phyloP scores from a whole-genome alignment of 768 basidiomycete species.

The Tulasnella sp. region DNA sequence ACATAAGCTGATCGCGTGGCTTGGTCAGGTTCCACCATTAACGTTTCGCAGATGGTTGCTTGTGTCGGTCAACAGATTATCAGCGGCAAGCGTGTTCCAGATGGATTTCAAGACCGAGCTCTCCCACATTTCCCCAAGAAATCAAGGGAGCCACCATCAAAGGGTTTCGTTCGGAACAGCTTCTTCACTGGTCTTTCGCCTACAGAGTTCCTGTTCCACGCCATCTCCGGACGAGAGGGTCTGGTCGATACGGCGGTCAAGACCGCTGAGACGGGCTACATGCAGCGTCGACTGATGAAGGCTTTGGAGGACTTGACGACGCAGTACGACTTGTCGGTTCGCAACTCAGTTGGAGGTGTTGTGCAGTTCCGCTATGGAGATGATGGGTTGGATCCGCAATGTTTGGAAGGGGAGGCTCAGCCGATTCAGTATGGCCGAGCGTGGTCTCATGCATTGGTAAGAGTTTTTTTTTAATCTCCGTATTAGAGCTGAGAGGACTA shows the following conservation, averaged over 20 bases:
- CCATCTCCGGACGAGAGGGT: constrained; percentile 97
- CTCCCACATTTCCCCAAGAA: constrained; percentile 93
- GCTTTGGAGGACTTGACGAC: constrained; percentile 88
- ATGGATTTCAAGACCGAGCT: constrained; percentile 98
- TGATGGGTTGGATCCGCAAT: constrained; percentile 95
- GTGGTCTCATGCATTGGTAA: constrained; percentile 78
- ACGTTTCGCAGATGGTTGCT: constrained; percentile 99
- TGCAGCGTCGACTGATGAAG: constrained; percentile 99
- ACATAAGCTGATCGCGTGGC: constrained; percentile 12
- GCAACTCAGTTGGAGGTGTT: constrained; percentile 90
- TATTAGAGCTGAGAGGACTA: not conserved
- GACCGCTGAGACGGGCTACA: constrained; percentile 99
- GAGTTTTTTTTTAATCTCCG: constrained; percentile 31
- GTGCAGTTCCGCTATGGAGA: constrained; percentile 98
- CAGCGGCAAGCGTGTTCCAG: constrained; percentile 93
- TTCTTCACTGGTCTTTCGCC: constrained; percentile 90
- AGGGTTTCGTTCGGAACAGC: constrained; percentile 96
- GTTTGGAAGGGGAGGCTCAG: constrained; percentile 90
- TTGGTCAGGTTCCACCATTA: constrained; percentile 88
- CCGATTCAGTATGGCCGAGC: constrained; percentile 87
- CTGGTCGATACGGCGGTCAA: constrained; percentile 99
- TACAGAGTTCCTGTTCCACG: constrained; percentile 98
- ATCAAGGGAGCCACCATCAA: constrained; percentile 91
- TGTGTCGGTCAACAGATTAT: constrained; percentile 99
- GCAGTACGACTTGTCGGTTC: constrained; percentile 92